These are phyloP conservation scores for Termitomyces sp. DNA, from an alignment of 768 basidiomycete species.

Conservation along the genomic window DNA sequence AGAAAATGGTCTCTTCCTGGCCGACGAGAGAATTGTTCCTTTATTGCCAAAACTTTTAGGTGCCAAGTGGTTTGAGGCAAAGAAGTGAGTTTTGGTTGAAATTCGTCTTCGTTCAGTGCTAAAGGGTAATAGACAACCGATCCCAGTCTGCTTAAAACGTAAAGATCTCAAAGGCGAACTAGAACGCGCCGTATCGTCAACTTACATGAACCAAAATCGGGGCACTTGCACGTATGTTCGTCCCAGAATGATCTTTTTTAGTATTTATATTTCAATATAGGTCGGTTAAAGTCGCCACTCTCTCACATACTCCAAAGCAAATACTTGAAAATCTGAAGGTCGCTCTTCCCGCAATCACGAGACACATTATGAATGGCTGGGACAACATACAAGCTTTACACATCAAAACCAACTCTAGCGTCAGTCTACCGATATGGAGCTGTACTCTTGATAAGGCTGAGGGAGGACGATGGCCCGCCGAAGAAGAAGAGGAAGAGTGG, in stretches of 20 bases:
- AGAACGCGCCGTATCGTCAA: slow-evolving; percentile 88
- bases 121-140: slow-evolving; percentile 71
- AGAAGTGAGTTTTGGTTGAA: slow-evolving; percentile 64
- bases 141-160: slow-evolving; percentile 85
- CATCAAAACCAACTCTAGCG: slow-evolving; percentile 85
- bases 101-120: slow-evolving; percentile 4
- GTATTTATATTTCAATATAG: slow-evolving; percentile 32
- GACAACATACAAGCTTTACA: slow-evolving; percentile 86
- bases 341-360: slow-evolving; percentile 72
- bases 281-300: slow-evolving; percentile 77
- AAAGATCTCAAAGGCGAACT: slow-evolving; percentile 92
- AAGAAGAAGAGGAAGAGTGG: not conserved
- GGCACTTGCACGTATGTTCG: slow-evolving; percentile 86
- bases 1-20: slow-evolving; percentile 90
- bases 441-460: slow-evolving; percentile 63
- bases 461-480: slow-evolving; percentile 54
- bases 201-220: slow-evolving; percentile 93
- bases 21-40: slow-evolving; percentile 88
- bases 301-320: slow-evolving; percentile 72
- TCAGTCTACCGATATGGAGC: slow-evolving; percentile 89
- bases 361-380: slow-evolving; percentile 78
- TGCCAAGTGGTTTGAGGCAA: slow-evolving; percentile 88
- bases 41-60: slow-evolving; percentile 85
- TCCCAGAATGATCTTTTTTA: not conserved
- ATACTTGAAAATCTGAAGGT: slow-evolving; percentile 74